phyloP scores from a whole-genome alignment of 2,329 filamentous ascomycete genomes.

The Fusarium sp. region DNA sequence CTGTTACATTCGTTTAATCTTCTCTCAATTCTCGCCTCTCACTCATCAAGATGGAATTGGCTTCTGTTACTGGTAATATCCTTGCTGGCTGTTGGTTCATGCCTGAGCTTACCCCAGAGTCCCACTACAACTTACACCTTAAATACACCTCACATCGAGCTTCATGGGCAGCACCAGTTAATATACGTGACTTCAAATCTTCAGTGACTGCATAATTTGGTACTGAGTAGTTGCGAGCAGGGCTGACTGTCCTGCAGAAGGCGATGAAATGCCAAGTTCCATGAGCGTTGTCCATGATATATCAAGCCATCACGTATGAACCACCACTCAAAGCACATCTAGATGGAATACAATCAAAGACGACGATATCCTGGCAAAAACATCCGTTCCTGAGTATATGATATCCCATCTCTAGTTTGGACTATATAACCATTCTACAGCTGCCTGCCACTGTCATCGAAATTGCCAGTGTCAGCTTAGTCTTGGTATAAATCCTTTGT shows the following conservation, averaged over 20 bases:
- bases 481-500: background rate
- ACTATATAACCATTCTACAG: background rate
- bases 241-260: too few relatives aligned
- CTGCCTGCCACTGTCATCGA: background rate
- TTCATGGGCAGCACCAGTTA: background rate
- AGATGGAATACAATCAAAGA: too few relatives aligned
- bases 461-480: conserved; percentile 12
- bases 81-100: background rate
- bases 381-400: background rate
- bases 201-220: too few relatives aligned
- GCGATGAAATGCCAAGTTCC: too few relatives aligned
- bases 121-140: background rate
- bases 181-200: too few relatives aligned
- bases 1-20: background rate
- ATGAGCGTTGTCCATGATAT: too few relatives aligned
- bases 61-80: background rate
- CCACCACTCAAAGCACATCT: background rate
- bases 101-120: conserved; percentile 7
- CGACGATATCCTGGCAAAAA: background rate
- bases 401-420: background rate
- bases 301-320: too few relatives aligned
- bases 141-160: background rate
- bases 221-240: too few relatives aligned
- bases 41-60: background rate
- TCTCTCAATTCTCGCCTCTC: background rate